Percentiles rank a stretch among this genome's conserved stretches.
Evolutionary conservation across 2,329 filamentous ascomycete species (phyloP).

Genomic region (Colletotrichum sp.): DNA sequence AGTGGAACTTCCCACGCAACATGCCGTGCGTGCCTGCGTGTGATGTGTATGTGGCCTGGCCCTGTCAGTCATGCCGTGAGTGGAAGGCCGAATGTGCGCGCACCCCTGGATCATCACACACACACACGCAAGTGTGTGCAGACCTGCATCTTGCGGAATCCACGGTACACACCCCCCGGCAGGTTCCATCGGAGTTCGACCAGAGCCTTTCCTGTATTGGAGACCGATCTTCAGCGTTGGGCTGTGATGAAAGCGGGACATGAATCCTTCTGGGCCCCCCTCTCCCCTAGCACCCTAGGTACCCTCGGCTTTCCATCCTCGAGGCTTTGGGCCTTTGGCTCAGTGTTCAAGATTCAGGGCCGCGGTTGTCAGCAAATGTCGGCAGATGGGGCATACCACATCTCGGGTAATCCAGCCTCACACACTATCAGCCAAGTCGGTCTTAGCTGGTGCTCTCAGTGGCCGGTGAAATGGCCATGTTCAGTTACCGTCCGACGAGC

Average conservation of each 20-base stretch:
- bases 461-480: constrained; percentile 2
- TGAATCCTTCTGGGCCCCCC: not conserved
- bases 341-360: not conserved
- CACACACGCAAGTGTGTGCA: not conserved
- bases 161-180: not conserved
- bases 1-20: not conserved
- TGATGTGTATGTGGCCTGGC: not conserved
- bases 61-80: not conserved
- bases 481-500: not conserved
- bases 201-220: not conserved
- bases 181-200: not conserved
- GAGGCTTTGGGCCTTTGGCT: not conserved
- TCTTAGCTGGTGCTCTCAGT: not conserved
- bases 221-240: not conserved
- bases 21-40: not conserved
- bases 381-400: constrained; percentile 9
- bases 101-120: constrained; percentile 1
- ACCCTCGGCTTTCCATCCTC: not conserved
- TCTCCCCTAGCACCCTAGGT: not conserved
- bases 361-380: constrained; percentile 1
- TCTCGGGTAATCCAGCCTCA: constrained; percentile 10
- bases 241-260: not conserved
- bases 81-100: not conserved
- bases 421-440: not conserved
- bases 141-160: not conserved